Conservation (phyloP, 1,284 basidiomycete genomes). For the Ceratobasidium sp. region DNA sequence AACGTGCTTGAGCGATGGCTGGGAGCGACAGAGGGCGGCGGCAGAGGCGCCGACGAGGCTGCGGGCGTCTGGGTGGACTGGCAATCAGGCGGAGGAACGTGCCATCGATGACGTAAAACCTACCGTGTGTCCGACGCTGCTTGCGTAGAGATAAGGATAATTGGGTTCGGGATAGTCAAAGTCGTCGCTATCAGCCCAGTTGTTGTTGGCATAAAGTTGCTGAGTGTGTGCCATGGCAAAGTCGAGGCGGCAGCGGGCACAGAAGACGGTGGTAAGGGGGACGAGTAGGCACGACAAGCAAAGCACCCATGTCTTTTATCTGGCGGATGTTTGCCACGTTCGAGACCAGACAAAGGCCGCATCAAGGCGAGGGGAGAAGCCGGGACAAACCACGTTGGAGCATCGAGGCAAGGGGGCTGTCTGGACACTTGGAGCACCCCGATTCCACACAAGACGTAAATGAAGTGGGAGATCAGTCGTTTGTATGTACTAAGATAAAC, state of each 20-base stretch:
- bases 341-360: slow-evolving; percentile 39
- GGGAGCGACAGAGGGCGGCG: slow-evolving; percentile 9
- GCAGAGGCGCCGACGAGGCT: slow-evolving; percentile 24
- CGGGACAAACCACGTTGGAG: slow-evolving; percentile 42
- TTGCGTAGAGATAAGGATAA: slow-evolving; percentile 35
- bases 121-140: slow-evolving; percentile 23
- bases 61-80: slow-evolving; percentile 10
- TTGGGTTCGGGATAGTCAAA: slow-evolving; percentile 29
- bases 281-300: background rate
- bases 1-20: background rate
- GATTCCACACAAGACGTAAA: slow-evolving; percentile 35
- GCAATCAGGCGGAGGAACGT: slow-evolving; percentile 22
- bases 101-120: slow-evolving; percentile 29
- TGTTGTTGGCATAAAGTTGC: background rate
- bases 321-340: slow-evolving; percentile 14
- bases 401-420: slow-evolving; percentile 32
- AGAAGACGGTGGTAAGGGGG: slow-evolving; percentile 1
- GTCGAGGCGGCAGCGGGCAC: background rate
- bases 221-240: slow-evolving; percentile 18
- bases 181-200: background rate
- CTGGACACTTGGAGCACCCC: slow-evolving; percentile 17
- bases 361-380: slow-evolving; percentile 32
- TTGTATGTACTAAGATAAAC: slow-evolving; percentile 22
- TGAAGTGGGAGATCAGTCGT: slow-evolving; percentile 12
- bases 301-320: slow-evolving; percentile 25